phyloP scores from a whole-genome alignment of 192 early-diverging fungal genomes.

The Dissophora ornata region DNA sequence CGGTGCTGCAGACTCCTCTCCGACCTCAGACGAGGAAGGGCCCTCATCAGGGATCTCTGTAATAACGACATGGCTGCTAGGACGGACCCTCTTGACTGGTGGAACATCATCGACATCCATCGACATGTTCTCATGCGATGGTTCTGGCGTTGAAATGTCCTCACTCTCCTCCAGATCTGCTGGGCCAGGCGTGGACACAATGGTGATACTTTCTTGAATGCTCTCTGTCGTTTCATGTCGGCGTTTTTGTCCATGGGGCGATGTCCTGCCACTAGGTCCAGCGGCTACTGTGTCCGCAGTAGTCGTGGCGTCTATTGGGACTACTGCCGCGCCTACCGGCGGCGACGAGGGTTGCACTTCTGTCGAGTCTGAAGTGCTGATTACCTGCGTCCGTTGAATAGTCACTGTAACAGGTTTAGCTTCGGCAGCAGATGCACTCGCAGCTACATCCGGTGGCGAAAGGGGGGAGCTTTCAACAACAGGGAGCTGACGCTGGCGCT shows the following conservation, averaged over 20 bases:
- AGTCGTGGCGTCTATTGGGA: neutral
- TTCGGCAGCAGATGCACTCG: neutral
- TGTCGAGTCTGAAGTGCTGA: conserved; percentile 12
- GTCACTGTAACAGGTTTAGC: conserved; percentile 5
- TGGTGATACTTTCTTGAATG: conserved; percentile 42
- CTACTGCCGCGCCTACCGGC: conserved; percentile 3
- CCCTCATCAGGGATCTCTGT: conserved; percentile 36
- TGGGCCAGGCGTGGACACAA: conserved; percentile 48
- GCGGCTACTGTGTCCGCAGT: neutral
- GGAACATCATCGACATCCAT: conserved; percentile 53
- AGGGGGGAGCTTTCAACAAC: conserved; percentile 10
- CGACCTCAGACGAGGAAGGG: neutral
- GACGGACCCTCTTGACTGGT: conserved; percentile 37
- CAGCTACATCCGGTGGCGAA: conserved; percentile 21
- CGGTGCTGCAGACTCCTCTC: conserved; percentile 8
- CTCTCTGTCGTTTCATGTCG: conserved; percentile 43
- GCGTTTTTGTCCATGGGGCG: conserved; percentile 47
- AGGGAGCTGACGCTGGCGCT: conserved; percentile 43
- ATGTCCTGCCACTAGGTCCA: neutral
- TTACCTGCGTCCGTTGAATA: conserved; percentile 21
- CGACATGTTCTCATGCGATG: conserved; percentile 9
- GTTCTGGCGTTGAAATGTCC: conserved; percentile 17
- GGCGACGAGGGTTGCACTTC: conserved; percentile 10
- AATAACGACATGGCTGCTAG: conserved; percentile 34
- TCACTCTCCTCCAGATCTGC: conserved; percentile 41